Percentiles rank a stretch among this genome's conserved stretches.
Evolutionary conservation across 805 yeast genomes (phyloP).

Genomic region (Kurtzmaniella cleridarum): DNA sequence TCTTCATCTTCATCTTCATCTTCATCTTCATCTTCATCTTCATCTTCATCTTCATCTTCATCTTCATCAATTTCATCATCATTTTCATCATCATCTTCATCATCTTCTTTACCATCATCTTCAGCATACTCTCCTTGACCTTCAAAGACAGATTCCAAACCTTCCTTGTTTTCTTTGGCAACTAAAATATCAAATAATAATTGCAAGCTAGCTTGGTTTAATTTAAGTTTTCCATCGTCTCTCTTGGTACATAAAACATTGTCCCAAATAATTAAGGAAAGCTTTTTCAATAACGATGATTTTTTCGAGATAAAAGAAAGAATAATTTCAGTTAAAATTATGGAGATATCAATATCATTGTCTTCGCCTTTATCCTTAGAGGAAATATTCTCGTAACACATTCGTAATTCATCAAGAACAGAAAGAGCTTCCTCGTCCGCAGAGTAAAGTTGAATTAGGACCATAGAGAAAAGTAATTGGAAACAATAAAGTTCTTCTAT

Average conservation of each 20-base stretch:
- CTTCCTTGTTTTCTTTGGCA: conserved; percentile 74
- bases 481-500: conserved; percentile 52
- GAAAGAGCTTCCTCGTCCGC: conserved; percentile 75
- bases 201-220: conserved; percentile 28
- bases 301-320: conserved; percentile 41
- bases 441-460: conserved; percentile 67
- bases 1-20: conserved; percentile 9
- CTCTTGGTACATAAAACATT: conserved; percentile 27
- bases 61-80: conserved; percentile 19
- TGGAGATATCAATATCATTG: conserved; percentile 25
- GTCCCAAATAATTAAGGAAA: conserved; percentile 38
- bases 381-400: conserved; percentile 48
- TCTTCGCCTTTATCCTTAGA: conserved; percentile 28
- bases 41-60: conserved; percentile 21
- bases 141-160: conserved; percentile 72
- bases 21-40: conserved; percentile 16
- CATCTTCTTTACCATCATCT: conserved; percentile 18
- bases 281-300: conserved; percentile 30
- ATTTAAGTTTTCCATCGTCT: conserved; percentile 20
- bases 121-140: conserved; percentile 38
- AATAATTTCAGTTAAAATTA: conserved; percentile 37
- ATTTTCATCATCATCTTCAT: conserved; percentile 26
- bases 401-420: conserved; percentile 66
- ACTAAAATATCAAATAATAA: conserved; percentile 32
- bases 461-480: conserved; percentile 73